Base-by-base conservation (phyloP, 83 land plant genomes). In the Thuja plicata region DNA sequence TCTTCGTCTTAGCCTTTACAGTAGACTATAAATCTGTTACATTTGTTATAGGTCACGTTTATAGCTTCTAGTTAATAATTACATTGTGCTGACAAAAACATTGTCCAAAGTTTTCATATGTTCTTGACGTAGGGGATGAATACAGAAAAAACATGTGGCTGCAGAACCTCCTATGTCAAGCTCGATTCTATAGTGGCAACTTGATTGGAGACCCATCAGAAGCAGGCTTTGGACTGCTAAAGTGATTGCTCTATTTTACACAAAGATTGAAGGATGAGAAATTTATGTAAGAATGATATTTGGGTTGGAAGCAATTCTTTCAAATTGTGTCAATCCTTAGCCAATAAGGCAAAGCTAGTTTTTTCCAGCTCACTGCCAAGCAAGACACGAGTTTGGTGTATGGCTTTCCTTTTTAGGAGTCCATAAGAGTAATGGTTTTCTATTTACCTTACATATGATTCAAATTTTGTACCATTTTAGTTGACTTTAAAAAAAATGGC, bases 81-180 rank as follows among this genome's bases (percentile, higher is more conserved):
- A 74, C 32, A 74, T 32, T n/a, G 30, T n/a, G 78, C 78, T 74
- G 37, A 74, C 78, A 74, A 74, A 74, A 74, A 74, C 37, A 74
- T n/a, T 74, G 78, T 32, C 37, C 78, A 74, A 74, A 74, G 78
- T 8, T 74, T 12, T 32, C 30, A 37, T 74, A 32, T 74, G 78
- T 74, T 74, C 32, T 74, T 74, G 78, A n/a, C 78, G 30, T 74
- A 74, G 78, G 78, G 35, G 78, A 32, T 74, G 78, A 74, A 74
- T 9, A 32, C 32, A 74, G 34, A 70, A 32, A 74, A 10, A 74
- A 24, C 78, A 74, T 74, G 34, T 74, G 37, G 78, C 78, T 74
- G 78, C 78, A 32, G 78, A 37, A 74, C 35, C 78, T 12, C 32
- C 78, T 13, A 74, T 74, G 37, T 74, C 78, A 74, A 74, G 34